A percentile compares a stretch with the other conserved stretches of the same genome.
Evolutionary conservation across 495 filamentous ascomycete species (phyloP).

Genomic region (Xylaria curta): DNA sequence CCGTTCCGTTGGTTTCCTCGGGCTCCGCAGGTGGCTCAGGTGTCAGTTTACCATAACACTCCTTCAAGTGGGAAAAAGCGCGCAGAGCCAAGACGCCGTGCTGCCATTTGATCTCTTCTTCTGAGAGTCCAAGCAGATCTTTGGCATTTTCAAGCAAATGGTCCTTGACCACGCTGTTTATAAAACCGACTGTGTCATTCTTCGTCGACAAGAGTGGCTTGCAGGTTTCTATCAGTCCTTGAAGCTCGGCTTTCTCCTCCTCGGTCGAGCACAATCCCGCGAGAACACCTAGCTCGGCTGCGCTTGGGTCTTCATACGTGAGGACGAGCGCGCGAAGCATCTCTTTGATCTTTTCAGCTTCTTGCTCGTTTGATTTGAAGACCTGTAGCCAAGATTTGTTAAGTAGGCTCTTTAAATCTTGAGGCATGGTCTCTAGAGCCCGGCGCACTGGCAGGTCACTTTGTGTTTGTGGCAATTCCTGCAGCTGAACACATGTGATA

Average conservation of each 20-base stretch:
- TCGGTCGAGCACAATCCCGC: conserved; percentile 36
- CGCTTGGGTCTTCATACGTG: conserved; percentile 45
- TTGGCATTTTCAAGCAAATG: conserved; percentile 41
- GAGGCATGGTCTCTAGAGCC: conserved; percentile 42
- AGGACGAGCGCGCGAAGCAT: conserved; percentile 45
- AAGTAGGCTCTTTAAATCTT: conserved; percentile 41
- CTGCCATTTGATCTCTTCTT: conserved; percentile 48
- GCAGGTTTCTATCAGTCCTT: conserved; percentile 40
- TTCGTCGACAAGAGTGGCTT: conserved; percentile 40
- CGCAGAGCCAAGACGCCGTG: conserved; percentile 46
- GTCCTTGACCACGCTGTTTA: conserved; percentile 42
- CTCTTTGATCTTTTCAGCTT: conserved; percentile 44
- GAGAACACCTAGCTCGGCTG: conserved; percentile 41
- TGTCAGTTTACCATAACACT: conserved; percentile 29
- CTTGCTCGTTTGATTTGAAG: conserved; percentile 46
- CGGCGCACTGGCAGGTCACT: conserved; percentile 41
- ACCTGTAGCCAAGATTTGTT: conserved; percentile 43
- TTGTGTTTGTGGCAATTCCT: conserved; percentile 36
- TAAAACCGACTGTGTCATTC: conserved; percentile 38
- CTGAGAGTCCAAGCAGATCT: conserved; percentile 40
- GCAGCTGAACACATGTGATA: conserved; percentile 42
- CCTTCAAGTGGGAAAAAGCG: conserved; percentile 44
- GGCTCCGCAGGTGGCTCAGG: conserved; percentile 18
- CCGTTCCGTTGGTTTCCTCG: conserved; percentile 16
- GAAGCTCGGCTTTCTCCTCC: conserved; percentile 39